Evolutionary conservation across 1,284 basidiomycete species (phyloP).

Genomic region (Entoloma clypeatum): DNA sequence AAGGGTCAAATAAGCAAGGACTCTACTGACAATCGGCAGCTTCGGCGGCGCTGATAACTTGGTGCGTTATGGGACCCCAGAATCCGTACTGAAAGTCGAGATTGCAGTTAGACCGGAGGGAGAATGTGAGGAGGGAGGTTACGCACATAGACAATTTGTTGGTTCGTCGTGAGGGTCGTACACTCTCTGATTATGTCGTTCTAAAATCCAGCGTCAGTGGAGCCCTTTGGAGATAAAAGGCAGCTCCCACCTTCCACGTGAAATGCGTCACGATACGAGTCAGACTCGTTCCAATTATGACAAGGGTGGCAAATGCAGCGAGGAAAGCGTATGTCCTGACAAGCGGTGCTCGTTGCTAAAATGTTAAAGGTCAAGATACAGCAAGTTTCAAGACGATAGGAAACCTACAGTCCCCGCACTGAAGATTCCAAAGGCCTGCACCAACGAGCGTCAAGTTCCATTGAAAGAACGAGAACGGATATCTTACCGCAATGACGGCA

Average conservation of each 20-base stretch:
- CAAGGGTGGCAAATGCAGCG: constrained; percentile 46
- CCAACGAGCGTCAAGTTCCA: not conserved
- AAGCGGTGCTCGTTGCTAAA: constrained; percentile 58
- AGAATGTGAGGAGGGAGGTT: constrained; percentile 13
- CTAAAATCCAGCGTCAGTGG: constrained; percentile 27
- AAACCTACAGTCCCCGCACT: constrained; percentile 52
- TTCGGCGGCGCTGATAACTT: constrained; percentile 32
- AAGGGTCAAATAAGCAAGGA: not conserved
- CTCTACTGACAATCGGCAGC: constrained; percentile 45
- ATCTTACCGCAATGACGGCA: constrained; percentile 48
- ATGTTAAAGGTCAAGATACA: not conserved
- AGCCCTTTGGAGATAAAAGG: not conserved
- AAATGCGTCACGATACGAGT: constrained; percentile 65
- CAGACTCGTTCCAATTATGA: constrained; percentile 54
- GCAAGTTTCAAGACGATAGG: not conserved
- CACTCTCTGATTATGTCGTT: constrained; percentile 52
- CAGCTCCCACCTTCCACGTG: constrained; percentile 49
- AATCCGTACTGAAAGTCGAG: constrained; percentile 35
- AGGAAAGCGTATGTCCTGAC: constrained; percentile 56
- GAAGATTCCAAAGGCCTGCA: constrained; percentile 42
- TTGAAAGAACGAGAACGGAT: constrained; percentile 39
- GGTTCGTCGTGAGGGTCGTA: constrained; percentile 33
- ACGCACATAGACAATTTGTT: constrained; percentile 35
- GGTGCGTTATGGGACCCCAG: constrained; percentile 43
- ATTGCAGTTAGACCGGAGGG: constrained; percentile 6